phyloP scores from a whole-genome alignment of 1,284 basidiomycete species.

The Cutaneotrichosporon mucoides region DNA sequence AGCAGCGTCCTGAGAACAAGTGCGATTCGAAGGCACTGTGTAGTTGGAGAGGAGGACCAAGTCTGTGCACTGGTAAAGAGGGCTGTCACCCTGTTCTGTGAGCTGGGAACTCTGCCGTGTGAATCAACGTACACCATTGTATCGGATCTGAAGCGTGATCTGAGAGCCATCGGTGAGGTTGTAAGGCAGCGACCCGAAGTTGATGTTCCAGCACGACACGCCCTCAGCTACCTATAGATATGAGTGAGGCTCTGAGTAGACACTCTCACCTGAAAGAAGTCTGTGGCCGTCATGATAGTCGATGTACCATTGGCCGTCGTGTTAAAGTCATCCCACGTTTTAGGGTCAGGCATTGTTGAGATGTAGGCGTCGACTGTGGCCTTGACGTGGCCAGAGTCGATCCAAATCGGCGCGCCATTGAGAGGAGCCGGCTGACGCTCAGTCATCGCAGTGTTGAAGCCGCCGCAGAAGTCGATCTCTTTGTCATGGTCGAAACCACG shows the following conservation, averaged over 20 bases:
- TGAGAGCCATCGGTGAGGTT: constrained; percentile 53
- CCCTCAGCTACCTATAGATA: constrained; percentile 53
- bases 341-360: constrained; percentile 58
- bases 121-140: constrained; percentile 24
- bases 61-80: constrained; percentile 71
- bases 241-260: no score
- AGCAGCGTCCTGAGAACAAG: constrained; percentile 45
- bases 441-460: constrained; percentile 42
- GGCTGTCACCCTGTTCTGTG: constrained; percentile 59
- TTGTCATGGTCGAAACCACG: constrained; percentile 61
- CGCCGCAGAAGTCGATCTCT: constrained; percentile 55
- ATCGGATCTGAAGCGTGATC: constrained; percentile 38
- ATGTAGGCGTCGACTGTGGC: constrained; percentile 54
- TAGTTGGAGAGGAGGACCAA: constrained; percentile 59
- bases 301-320: constrained; percentile 45
- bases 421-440: constrained; percentile 64
- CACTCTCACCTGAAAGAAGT: constrained; percentile 54
- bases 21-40: constrained; percentile 51
- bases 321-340: constrained; percentile 60
- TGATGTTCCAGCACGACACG: constrained; percentile 59
- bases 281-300: constrained; percentile 44
- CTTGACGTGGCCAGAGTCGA: constrained; percentile 35
- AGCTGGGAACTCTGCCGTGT: neutral
- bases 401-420: constrained; percentile 50
- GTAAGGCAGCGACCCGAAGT: constrained; percentile 52